Evolutionary conservation across 805 yeast species (phyloP).

Genomic region (Teunomyces aglyptinius): DNA sequence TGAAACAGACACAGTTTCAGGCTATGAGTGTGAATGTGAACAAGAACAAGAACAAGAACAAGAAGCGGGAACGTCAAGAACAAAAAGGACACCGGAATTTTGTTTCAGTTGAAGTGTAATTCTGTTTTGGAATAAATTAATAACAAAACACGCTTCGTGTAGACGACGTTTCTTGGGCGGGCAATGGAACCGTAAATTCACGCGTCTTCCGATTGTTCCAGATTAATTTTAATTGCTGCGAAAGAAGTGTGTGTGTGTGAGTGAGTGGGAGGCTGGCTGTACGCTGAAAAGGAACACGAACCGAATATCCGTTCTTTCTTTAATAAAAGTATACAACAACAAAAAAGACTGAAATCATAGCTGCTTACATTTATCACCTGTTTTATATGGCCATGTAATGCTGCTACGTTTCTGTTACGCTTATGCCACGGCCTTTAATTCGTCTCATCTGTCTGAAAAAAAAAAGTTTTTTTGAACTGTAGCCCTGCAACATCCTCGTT

Average conservation of each 20-base stretch:
- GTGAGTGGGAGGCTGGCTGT: background rate
- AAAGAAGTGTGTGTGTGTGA: background rate
- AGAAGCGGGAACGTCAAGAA: too few relatives aligned
- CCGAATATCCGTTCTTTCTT: background rate
- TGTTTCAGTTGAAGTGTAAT: background rate
- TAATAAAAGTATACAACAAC: too few relatives aligned
- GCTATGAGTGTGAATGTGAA: too few relatives aligned
- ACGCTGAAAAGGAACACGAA: background rate
- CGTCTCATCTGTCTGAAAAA: background rate
- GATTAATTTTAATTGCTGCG: background rate
- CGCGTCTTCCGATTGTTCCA: constrained; percentile 4
- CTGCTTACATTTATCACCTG: too few relatives aligned
- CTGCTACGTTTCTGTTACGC: background rate
- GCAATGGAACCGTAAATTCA: background rate
- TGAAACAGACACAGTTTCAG: too few relatives aligned
- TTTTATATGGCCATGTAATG: background rate
- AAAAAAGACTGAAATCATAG: too few relatives aligned
- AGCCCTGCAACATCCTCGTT: background rate
- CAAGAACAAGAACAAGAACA: too few relatives aligned
- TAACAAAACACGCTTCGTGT: background rate
- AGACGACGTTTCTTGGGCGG: constrained; percentile 2
- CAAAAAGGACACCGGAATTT: background rate
- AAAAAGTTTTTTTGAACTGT: background rate
- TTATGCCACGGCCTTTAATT: background rate
- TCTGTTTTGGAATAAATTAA: background rate